Evolutionary conservation across 345 rosid species (phyloP), one percentile per base, ranked within the genome.

Genomic region (Mercurialis annua): DNA sequence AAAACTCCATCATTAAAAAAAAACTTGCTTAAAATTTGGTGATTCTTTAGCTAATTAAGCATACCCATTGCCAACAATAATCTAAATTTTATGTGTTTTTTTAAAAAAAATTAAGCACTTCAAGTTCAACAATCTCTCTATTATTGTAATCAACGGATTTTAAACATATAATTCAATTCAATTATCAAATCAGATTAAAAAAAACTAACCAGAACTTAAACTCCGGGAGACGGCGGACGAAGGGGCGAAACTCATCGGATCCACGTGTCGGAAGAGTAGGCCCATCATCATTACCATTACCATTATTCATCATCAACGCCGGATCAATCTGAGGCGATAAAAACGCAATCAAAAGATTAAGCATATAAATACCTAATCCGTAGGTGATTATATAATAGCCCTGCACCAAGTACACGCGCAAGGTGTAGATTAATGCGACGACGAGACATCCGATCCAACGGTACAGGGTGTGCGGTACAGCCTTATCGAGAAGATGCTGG

Each of bases 251-350:
- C 85, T 92, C 98, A 40, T 92, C 98, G 66, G 98, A 87, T 80
- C 86, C 75, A 7, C 89, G 91, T 52, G 92, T 90, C n/a, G 98
- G 98, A 29, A 92, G 86, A 11, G 79, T 23, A 7, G 96, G 94
- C 0, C 85, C 92, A 17, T 82, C 87, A 16, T n/a, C n/a, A n/a
- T n/a, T n/a, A n/a, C n/a, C n/a, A n/a, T n/a, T n/a, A n/a, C n/a
- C n/a, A n/a, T n/a, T n/a, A n/a, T n/a, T n/a, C n/a, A n/a, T n/a
- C n/a, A 72, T 73, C 46, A 77, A 71, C 81, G 90, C 97, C 5
- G 95, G 99, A 71, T 94, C 99, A 42, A 89, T 88, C 74, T 87
- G 97, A 56, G 99, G 99, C 43, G 99, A 90, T 15, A 94, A 82
- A 66, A 94, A 94, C 5, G 90, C 96, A 42, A 94, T 89, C 71